Conservation (phyloP, 164 flowering plant genomes). For the Nymphaea colorata region DNA sequence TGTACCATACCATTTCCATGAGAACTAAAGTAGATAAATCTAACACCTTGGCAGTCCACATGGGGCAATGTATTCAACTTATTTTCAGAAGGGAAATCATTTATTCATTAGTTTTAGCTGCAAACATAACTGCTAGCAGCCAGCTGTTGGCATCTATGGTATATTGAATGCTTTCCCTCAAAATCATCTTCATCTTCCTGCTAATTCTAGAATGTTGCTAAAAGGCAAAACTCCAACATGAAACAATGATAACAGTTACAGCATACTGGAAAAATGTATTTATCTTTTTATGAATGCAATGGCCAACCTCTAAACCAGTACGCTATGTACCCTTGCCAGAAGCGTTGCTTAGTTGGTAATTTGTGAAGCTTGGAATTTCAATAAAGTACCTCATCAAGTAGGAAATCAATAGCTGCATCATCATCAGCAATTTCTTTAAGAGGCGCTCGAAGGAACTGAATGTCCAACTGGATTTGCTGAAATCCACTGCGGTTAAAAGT, state of each 20-base stretch:
- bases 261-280: too few species aligned
- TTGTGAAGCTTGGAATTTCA: background rate
- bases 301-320: too few species aligned
- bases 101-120: too few species aligned
- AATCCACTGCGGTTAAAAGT: conserved; percentile 95
- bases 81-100: too few species aligned
- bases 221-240: background rate
- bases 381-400: conserved; percentile 77
- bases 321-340: background rate
- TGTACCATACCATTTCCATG: too few species aligned
- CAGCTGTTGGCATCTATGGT: too few species aligned
- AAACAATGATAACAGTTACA: too few species aligned
- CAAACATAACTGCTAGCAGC: too few species aligned
- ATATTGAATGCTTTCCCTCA: background rate
- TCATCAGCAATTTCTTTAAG: conserved; percentile 70
- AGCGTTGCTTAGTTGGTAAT: background rate
- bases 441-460: conserved; percentile 67
- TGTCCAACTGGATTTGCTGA: conserved; percentile 96
- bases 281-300: too few species aligned
- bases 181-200: background rate
- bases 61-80: too few species aligned
- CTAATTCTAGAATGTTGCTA: background rate
- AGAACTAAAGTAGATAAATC: too few species aligned
- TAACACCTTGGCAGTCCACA: too few species aligned
- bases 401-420: conserved; percentile 81